Evolutionary conservation across 768 basidiomycete genomes (phyloP), one percentile per base, ranked within the genome.

Genomic region (Mycena filopes): DNA sequence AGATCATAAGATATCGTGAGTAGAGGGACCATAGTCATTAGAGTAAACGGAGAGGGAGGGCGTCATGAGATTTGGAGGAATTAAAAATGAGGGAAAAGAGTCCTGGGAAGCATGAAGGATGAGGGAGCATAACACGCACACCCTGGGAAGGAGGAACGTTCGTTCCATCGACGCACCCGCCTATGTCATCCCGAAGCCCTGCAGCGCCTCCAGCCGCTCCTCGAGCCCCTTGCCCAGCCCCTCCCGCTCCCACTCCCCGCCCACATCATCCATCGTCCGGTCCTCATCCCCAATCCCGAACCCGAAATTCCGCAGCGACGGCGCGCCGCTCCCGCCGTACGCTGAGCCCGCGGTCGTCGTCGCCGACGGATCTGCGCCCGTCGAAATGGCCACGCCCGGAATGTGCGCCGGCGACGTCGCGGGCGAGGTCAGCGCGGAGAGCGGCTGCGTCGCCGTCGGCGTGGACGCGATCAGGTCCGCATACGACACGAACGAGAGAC

Each of bases 401-500:
- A 95, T 87, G 72, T 95, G 95, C 2, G 92, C 91, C 1, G 92
- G 92, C 4, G 84, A 75, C 0, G 83, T 77, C 0, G 86, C 85
- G 2, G 88, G 85, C 0, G 86, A 87, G 0, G 94, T 94, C 55
- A 95, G 84, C 4, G 87, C 86, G 0, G 88, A 88, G 4, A 97
- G 85, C 1, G 93, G 86, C 43, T 90, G 84, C 15, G 88, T 87
- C 12, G 90, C 83, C 0, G 89, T 81, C 0, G 95, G 95, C 0
- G 93, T 88, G 0, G 90, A 91, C 0, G 90, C 81, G 43, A 96
- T 86, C 3, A 96, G 84, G 76, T 96, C 95, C 28, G 90, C 86
- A 76, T 96, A 96, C 4, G 94, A 92, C 78, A 96, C 86, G 82
- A 96, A 97, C 0, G 94, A 95, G 13, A 95, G 86, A 2, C 93